These are phyloP conservation scores for Mycena sanguinolenta DNA, from an alignment of 768 basidiomycete species.

Conservation along the genomic window DNA sequence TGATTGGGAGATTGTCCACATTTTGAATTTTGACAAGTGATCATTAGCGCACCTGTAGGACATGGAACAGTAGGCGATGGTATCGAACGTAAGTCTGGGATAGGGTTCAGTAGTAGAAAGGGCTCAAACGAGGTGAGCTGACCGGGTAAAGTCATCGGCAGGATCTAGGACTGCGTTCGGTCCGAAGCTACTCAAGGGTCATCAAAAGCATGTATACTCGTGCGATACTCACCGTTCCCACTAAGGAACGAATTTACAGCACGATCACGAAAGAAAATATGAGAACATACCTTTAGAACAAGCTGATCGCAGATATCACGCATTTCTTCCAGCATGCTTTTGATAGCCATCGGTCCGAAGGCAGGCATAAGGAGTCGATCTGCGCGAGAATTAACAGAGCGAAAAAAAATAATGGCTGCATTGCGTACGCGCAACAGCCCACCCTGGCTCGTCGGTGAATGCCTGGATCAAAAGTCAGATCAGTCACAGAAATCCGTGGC, in stretches of 20 bases:
- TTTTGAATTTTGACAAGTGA: not conserved
- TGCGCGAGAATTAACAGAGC: not conserved
- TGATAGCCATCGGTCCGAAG: constrained; percentile 25
- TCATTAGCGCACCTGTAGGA: constrained; percentile 46
- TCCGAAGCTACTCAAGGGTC: constrained; percentile 51
- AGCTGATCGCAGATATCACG: constrained; percentile 59
- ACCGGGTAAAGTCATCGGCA: constrained; percentile 60
- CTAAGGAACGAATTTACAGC: not conserved
- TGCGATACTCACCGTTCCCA: constrained; percentile 21
- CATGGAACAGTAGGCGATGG: constrained; percentile 61
- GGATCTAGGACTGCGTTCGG: constrained; percentile 55
- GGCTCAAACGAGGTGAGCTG: constrained; percentile 27
- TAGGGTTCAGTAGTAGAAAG: no score
- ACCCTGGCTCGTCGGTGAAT: constrained; percentile 14
- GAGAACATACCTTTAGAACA: constrained; percentile 51
- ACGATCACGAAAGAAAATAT: no score
- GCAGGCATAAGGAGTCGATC: constrained; percentile 32
- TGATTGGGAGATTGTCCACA: not conserved
- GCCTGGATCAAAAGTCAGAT: not conserved
- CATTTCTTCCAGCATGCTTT: constrained; percentile 63
- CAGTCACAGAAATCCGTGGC: no score
- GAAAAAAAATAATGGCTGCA: not conserved
- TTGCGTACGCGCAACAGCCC: constrained; percentile 21
- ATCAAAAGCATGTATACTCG: not conserved
- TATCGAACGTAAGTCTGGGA: constrained; percentile 52